Evolutionary conservation across 2,329 filamentous ascomycete genomes (phyloP).

Genomic region (Aspergillus terreus): DNA sequence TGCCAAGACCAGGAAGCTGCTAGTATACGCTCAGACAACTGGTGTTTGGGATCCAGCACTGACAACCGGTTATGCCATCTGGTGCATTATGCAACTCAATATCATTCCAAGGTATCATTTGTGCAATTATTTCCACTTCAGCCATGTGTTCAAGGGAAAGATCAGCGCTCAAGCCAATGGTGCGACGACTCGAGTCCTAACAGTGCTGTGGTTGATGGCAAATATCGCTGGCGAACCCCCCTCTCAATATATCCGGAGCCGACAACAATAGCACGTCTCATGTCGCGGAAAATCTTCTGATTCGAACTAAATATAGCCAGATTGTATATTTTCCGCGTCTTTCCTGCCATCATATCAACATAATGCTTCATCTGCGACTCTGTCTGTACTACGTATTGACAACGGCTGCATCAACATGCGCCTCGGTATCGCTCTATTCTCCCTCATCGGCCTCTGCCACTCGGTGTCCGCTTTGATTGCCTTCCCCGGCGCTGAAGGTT

Average conservation of each 20-base stretch:
- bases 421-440: neutral
- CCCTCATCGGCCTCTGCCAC: conserved; percentile 7
- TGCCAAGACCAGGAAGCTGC: no score
- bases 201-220: neutral
- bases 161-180: neutral
- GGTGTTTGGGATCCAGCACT: no score
- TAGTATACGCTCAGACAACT: no score
- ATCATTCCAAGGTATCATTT: neutral
- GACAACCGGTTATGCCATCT: no score
- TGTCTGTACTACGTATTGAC: neutral
- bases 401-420: neutral
- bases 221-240: neutral
- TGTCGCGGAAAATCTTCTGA: neutral
- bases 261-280: neutral
- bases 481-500: conserved; percentile 51
- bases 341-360: neutral
- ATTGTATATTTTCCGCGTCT: neutral
- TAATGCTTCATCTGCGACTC: neutral
- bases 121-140: neutral
- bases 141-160: neutral
- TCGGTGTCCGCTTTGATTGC: conserved; percentile 27
- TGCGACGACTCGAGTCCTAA: neutral
- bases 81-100: neutral
- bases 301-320: neutral
- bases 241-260: neutral